Conservation (phyloP, 2,329 filamentous ascomycete species). For the Curvularia spicifera region DNA sequence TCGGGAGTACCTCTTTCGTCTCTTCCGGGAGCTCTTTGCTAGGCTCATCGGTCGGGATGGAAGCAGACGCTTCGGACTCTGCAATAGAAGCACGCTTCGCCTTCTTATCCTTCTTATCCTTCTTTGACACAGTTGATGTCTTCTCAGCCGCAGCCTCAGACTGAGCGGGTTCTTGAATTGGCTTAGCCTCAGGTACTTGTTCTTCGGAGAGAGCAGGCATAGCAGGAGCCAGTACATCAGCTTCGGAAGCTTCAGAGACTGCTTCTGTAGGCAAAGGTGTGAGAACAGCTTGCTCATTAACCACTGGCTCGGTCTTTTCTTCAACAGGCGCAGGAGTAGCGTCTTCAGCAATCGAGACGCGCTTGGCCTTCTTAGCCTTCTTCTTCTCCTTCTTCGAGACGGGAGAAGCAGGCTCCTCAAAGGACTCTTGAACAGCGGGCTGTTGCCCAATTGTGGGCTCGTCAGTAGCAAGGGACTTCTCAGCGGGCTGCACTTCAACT, state of each 20-base stretch:
- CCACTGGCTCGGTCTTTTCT: background rate
- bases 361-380: slow-evolving; percentile 32
- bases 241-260: background rate
- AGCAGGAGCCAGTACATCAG: background rate
- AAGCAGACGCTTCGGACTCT: slow-evolving; percentile 16
- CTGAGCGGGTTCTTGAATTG: slow-evolving; percentile 2
- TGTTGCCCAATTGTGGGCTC: slow-evolving; percentile 4
- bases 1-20: background rate
- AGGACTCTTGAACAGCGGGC: slow-evolving; percentile 6
- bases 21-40: slow-evolving; percentile 9
- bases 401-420: background rate
- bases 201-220: slow-evolving; percentile 1
- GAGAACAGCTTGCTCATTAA: background rate
- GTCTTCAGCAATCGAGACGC: slow-evolving; percentile 21
- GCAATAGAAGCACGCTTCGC: slow-evolving; percentile 23
- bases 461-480: background rate
- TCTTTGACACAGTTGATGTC: slow-evolving; percentile 14
- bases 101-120: slow-evolving; percentile 35
- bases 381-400: slow-evolving; percentile 31
- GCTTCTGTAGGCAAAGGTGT: background rate
- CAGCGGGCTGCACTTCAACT: background rate
- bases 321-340: background rate
- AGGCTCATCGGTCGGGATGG: slow-evolving; percentile 12
- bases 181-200: background rate
- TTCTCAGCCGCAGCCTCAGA: background rate